phyloP scores from a whole-genome alignment of 1,284 basidiomycete species.

The Prillingera fragicola region DNA sequence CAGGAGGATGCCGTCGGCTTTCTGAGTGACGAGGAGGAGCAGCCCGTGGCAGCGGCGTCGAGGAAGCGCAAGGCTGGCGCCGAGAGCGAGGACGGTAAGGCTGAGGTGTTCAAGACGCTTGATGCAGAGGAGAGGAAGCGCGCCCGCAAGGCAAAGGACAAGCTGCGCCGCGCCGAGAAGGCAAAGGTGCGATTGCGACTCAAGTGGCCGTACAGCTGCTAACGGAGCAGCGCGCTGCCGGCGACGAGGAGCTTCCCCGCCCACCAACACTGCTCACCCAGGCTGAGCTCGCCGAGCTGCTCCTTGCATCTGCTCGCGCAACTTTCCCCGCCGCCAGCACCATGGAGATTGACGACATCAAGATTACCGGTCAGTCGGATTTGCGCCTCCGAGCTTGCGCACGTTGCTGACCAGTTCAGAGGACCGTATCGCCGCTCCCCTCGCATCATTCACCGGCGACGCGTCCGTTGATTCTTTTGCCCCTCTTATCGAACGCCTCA shows the following conservation, averaged over 20 bases:
- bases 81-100: constrained; percentile 1
- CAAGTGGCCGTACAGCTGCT: too few species aligned
- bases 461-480: constrained; percentile 7
- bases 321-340: constrained; percentile 34
- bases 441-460: neutral
- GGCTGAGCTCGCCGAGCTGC: constrained; percentile 22
- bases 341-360: constrained; percentile 44
- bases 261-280: constrained; percentile 23
- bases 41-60: neutral
- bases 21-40: constrained; percentile 17
- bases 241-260: constrained; percentile 5
- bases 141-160: constrained; percentile 12
- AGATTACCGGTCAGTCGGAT: constrained; percentile 28
- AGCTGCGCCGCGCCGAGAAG: constrained; percentile 18
- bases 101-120: constrained; percentile 2
- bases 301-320: constrained; percentile 33
- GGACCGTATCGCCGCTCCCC: neutral
- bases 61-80: constrained; percentile 8
- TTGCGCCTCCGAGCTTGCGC: too few species aligned
- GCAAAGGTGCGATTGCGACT: constrained; percentile 25
- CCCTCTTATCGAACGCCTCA: constrained; percentile 10
- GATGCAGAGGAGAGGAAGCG: constrained; percentile 14
- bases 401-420: too few species aligned
- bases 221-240: constrained; percentile 11
- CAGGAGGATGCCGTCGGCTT: constrained; percentile 9